Conservation (phyloP, 1,284 basidiomycete genomes). For the Somion occarium region DNA sequence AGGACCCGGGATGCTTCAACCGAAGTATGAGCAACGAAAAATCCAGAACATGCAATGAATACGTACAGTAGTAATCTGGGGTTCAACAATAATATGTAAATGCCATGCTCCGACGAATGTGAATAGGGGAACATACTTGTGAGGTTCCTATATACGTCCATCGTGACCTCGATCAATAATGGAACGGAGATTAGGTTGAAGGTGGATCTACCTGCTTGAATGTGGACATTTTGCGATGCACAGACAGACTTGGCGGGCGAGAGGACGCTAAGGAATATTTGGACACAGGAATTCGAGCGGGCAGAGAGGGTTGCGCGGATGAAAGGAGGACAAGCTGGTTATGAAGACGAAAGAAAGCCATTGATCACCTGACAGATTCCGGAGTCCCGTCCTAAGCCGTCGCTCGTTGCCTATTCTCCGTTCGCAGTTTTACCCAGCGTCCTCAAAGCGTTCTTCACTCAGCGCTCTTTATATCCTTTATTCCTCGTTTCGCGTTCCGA, state of each 20-base stretch:
- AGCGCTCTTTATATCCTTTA: no score
- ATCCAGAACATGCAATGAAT: neutral
- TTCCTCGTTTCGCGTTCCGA: no score
- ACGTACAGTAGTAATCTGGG: constrained; percentile 63
- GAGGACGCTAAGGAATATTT: constrained; percentile 9
- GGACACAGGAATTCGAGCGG: constrained; percentile 7
- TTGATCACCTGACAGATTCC: constrained; percentile 11
- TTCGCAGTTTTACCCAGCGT: constrained; percentile 3
- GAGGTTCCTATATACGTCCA: constrained; percentile 40
- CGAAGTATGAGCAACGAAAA: neutral
- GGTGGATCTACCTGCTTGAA: constrained; percentile 26
- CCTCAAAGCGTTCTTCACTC: no score
- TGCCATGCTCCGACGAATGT: neutral
- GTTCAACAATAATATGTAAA: constrained; percentile 11
- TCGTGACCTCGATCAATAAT: neutral
- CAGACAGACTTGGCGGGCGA: constrained; percentile 4
- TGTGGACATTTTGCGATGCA: constrained; percentile 22
- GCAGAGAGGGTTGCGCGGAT: constrained; percentile 7
- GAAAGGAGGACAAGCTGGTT: constrained; percentile 7
- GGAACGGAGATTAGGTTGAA: no score
- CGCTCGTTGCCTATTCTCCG: constrained; percentile 1
- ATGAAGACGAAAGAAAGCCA: constrained; percentile 9
- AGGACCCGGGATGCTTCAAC: constrained; percentile 70
- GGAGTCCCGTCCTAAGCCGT: constrained; percentile 1
- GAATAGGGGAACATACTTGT: constrained; percentile 52